Evolutionary conservation across 257 asterid species (phyloP).

Genomic region (Sherardia arvensis): DNA sequence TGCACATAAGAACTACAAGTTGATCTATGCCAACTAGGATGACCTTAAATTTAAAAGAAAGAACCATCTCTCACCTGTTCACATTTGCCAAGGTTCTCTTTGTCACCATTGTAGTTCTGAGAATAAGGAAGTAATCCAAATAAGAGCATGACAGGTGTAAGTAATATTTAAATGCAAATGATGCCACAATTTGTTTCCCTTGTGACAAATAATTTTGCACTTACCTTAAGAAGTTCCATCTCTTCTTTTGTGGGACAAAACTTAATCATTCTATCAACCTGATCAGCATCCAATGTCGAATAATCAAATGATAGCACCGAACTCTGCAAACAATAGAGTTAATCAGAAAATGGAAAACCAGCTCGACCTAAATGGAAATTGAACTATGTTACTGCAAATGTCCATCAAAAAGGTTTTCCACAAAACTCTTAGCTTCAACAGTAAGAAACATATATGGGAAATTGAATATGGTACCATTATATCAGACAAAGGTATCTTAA

Average conservation of each 20-base stretch:
- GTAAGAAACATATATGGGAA: constrained; percentile 2
- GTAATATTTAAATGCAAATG: constrained; percentile 1
- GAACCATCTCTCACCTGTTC: constrained; percentile 47
- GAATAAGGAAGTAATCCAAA: constrained; percentile 12
- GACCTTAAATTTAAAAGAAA: constrained; percentile 1
- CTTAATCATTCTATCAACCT: constrained; percentile 78
- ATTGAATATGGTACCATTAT: constrained; percentile 41
- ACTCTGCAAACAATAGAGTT: constrained; percentile 28
- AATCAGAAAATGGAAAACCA: neutral
- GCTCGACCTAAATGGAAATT: too few species aligned
- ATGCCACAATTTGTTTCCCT: neutral
- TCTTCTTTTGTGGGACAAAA: constrained; percentile 93
- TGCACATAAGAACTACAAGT: neutral
- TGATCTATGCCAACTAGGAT: constrained; percentile 2
- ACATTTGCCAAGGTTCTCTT: constrained; percentile 76
- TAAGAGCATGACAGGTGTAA: constrained; percentile 12
- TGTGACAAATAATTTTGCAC: neutral
- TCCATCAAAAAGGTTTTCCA: neutral
- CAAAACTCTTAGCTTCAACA: neutral
- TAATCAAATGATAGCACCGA: constrained; percentile 76
- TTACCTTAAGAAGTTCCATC: constrained; percentile 68
- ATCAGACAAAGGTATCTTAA: constrained; percentile 74
- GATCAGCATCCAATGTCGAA: constrained; percentile 69
- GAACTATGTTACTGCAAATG: neutral
- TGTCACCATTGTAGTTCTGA: constrained; percentile 70